Base-by-base conservation (phyloP, 2,329 filamentous ascomycete genomes). In the Clonostachys rhizophaga region DNA sequence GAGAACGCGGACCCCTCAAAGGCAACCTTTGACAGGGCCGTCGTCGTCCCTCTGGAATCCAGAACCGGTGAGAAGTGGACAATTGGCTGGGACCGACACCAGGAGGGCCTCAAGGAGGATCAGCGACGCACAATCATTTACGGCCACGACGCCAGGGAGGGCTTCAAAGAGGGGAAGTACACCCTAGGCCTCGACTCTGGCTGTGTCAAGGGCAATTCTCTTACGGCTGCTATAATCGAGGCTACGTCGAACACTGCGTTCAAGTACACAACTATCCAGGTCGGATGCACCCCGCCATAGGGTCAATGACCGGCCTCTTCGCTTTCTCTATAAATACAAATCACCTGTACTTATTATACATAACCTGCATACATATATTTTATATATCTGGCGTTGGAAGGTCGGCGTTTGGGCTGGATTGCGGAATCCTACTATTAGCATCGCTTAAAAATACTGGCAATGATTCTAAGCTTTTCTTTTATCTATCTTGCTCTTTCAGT, bases 151-250 rank as follows among this genome's bases (percentile, higher is more conserved):
- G 81, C 89, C 18, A 84, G 84, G 57, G 69, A 70, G 4, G 91
- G 90, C 0, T 76, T 95, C 44, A 60, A 57, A 34, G 54, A 73
- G 49, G 58, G 80, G 44, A 74, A 78, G 43, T 95, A 89, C 65
- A 88, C 86, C 5, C 89, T 91, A 59, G 94, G 94, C 1, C 72
- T 97, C 42, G 94, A 97, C 65, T 88, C 87, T 1, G 86, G 84
- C 0, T 97, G 94, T 62, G 83, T 89, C 4, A 80, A 79, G 52
- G 91, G 91, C 11, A 84, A 83, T 2, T 74, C 81, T 52, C 70
- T 99, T 53, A 89, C 87, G 1, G 91, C 88, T 2, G 65, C 96
- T 49, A 74, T 96, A 3, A 79, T 96, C 35, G 79, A 87, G 55
- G 79, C 68, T 4, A 33, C 20, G 9, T 60, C 55, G 5, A 48